Evolutionary conservation across 768 basidiomycete genomes (phyloP), one percentile per base, ranked within the genome.

Genomic region (Lactarius akahatsu): DNA sequence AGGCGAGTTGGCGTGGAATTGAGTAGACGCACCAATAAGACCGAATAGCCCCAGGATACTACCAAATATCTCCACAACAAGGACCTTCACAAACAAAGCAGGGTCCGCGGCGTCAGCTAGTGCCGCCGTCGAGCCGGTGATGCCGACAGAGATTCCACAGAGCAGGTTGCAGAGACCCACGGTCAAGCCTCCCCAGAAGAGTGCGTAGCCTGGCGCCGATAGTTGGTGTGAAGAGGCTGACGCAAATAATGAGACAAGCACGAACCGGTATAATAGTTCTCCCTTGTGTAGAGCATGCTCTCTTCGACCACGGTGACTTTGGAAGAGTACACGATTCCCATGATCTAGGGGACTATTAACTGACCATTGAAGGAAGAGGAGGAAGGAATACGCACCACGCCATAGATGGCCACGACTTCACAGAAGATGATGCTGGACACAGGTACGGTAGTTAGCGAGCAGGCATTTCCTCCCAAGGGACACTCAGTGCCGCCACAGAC

Each of bases 371-470:
- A 62, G 23, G 18, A 15, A 7, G 23, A 40, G 28, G 15, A 13
- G 7, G 20, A 10, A 18, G 13, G 16, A 16, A 30, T 15, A 62
- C 90, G 66, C 78, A 95, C 93, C 61, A 94, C 92, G 64, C 92
- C 97, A 79, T 98, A 98, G 74, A 99, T 98, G 65, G 96, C 97
- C 34, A 99, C 96, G 74, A 98, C 97, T 80, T 98, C 96, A 77
- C 96, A 98, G 83, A 98, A 98, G 74, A 99, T 98, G 80, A 98
- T 94, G 71, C 96, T 98, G 73, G 0, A 28, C 11, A 43, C 55
- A 1, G 40, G 9, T 30, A 36, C 34, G 11, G 1, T 38, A 45
- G 64, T n/a, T 69, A 67, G n/a, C n/a, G 13, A 7, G 58, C 15
- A 5, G 23, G 41, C 11, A 20, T 16, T 36, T 20, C 8, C 8